These are phyloP conservation scores for Sporopachydermia lactativora DNA, from an alignment of 805 yeast genomes.

Conservation along the genomic window DNA sequence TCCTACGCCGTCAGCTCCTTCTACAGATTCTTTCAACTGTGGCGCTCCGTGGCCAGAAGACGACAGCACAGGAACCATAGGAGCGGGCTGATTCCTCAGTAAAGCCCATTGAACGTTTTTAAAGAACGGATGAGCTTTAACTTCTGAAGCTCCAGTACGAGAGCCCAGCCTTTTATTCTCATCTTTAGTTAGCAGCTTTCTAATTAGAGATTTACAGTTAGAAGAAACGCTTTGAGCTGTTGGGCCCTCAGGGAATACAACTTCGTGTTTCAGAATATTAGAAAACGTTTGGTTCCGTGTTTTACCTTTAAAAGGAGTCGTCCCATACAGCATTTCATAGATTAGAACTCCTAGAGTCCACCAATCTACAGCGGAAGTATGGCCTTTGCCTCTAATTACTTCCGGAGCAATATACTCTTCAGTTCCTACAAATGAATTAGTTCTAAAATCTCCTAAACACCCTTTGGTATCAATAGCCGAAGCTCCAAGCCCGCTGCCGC, in stretches of 20 bases:
- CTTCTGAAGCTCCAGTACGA: conserved; percentile 87
- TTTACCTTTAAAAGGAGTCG: conserved; percentile 91
- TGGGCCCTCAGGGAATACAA: conserved; percentile 53
- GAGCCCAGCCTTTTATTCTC: conserved; percentile 84
- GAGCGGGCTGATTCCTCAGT: conserved; percentile 84
- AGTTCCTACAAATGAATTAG: conserved; percentile 97
- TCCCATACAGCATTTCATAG: conserved; percentile 91
- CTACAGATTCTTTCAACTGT: conserved; percentile 7
- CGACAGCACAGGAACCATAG: conserved; percentile 73
- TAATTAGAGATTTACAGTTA: conserved; percentile 64
- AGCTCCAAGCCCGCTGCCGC: conserved; percentile 23
- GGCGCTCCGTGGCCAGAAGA: conserved; percentile 15
- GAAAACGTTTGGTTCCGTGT: conserved; percentile 84
- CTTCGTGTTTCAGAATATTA: conserved; percentile 74
- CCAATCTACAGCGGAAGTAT: conserved; percentile 98
- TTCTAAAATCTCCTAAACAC: conserved; percentile 90
- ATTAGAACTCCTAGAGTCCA: conserved; percentile 94
- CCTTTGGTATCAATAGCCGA: conserved; percentile 85
- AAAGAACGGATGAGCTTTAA: conserved; percentile 83
- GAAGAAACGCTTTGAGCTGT: conserved; percentile 33
- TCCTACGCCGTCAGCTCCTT: conserved; percentile 13
- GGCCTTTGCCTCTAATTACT: conserved; percentile 93
- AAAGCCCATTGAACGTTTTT: conserved; percentile 93
- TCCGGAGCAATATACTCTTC: conserved; percentile 99
- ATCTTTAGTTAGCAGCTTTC: conserved; percentile 75